Percentiles rank a stretch among this genome's conserved stretches.
These are phyloP conservation scores for Ogataea chonburiensis DNA, from an alignment of 805 yeast genomes.

Conservation along the genomic window DNA sequence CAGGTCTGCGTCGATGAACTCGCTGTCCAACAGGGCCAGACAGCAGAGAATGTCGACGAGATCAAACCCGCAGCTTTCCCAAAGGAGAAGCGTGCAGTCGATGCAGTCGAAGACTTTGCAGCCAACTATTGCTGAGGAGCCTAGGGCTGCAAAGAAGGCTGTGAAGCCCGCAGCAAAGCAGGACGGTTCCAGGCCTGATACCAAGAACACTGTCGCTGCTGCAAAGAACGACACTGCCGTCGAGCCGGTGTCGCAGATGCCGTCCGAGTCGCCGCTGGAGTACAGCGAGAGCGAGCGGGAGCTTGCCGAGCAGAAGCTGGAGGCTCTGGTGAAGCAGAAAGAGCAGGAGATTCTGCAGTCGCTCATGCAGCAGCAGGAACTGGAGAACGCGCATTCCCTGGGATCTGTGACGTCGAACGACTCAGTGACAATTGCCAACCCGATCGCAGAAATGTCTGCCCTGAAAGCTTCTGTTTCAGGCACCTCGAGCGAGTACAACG, in stretches of 20 bases:
- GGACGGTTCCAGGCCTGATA: too few relatives aligned
- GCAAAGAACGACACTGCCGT: background rate
- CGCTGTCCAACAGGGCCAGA: slow-evolving; percentile 19
- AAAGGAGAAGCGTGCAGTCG: slow-evolving; percentile 23
- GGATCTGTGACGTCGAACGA: slow-evolving; percentile 21
- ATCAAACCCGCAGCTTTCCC: slow-evolving; percentile 10
- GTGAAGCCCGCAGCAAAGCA: background rate
- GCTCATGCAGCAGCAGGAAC: slow-evolving; percentile 22
- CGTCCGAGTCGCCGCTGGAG: slow-evolving; percentile 14
- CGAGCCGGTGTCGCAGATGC: background rate
- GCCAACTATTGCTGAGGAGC: slow-evolving; percentile 27
- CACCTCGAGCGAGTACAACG: slow-evolving; percentile 15
- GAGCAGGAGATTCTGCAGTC: slow-evolving; percentile 31
- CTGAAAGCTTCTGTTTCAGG: slow-evolving; percentile 3
- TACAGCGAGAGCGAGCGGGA: slow-evolving; percentile 28
- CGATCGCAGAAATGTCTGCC: slow-evolving; percentile 1
- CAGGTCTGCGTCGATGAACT: slow-evolving; percentile 26
- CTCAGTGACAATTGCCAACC: slow-evolving; percentile 11
- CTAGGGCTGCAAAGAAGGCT: slow-evolving; percentile 2
- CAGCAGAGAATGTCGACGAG: slow-evolving; percentile 7
- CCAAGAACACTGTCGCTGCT: background rate
- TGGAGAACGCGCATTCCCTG: slow-evolving; percentile 13
- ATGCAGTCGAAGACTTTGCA: slow-evolving; percentile 23
- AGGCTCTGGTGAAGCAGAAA: slow-evolving; percentile 26
- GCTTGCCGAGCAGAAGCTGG: slow-evolving; percentile 29